Evolutionary conservation across 1,139 yeast species (phyloP).

Genomic region (Maudiozyma humilis): DNA sequence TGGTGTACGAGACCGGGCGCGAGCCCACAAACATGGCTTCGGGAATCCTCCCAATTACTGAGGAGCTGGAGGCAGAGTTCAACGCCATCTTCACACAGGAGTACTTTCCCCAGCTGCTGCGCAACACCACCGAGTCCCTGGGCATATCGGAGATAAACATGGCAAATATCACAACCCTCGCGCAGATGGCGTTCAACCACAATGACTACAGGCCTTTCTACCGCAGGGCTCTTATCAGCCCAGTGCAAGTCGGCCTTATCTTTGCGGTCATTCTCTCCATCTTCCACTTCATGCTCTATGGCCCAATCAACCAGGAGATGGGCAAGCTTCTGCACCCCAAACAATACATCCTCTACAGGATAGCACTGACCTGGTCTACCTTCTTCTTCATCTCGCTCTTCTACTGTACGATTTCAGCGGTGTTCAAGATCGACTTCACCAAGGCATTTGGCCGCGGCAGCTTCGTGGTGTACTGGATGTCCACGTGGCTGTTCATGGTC

Average conservation of each 20-base stretch:
- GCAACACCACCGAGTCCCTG: conserved; percentile 2
- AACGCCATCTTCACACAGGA: conserved; percentile 23
- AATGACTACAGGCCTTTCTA: conserved; percentile 46
- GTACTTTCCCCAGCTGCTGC: conserved; percentile 16
- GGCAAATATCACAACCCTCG: conserved; percentile 7
- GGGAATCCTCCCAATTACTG: conserved; percentile 37
- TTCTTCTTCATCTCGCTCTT: conserved; percentile 47
- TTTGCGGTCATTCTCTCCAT: conserved; percentile 63
- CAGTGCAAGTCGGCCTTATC: conserved; percentile 68
- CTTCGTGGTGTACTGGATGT: conserved; percentile 57
- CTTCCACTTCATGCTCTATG: conserved; percentile 52
- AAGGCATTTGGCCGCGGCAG: conserved; percentile 51
- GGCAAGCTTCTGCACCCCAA: conserved; percentile 38
- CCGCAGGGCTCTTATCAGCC: conserved; percentile 49
- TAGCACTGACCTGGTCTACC: conserved; percentile 40
- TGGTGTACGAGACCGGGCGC: conserved; percentile 46
- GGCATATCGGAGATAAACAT: not conserved
- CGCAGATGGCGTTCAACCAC: conserved; percentile 27
- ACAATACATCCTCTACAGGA: conserved; percentile 44
- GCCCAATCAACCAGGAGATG: conserved; percentile 44
- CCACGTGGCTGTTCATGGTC: conserved; percentile 49
- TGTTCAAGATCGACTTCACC: conserved; percentile 49
- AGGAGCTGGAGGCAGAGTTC: conserved; percentile 31
- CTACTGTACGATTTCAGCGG: conserved; percentile 51
- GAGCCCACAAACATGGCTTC: conserved; percentile 41